Base-by-base conservation (phyloP, 2,329 filamentous ascomycete genomes). In the Xylariaceae sp. region DNA sequence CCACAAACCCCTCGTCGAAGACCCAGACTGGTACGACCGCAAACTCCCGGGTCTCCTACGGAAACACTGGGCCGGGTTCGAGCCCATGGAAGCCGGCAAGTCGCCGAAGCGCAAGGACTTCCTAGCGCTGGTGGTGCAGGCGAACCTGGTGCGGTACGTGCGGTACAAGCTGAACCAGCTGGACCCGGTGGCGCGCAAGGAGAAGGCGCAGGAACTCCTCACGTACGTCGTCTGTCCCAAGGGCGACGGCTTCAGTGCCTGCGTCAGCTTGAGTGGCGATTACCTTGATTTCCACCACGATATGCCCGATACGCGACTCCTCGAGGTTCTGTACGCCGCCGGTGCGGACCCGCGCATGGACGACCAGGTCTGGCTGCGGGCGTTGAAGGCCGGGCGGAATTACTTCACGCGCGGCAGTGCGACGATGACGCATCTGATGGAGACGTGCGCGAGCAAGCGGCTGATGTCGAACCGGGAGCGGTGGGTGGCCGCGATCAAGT, bases 201-300 rank as follows among this genome's bases (percentile, higher is more conserved):
- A 64, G 59, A 72, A 71, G 56, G 70, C 70, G 13, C 69, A 71
- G 42, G 71, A 72, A 55, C 65, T 72, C n/a, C 62, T 72, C 4
- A 57, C 64, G 2, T 69, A 68, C 50, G 67, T 67, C 5, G 67
- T 71, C 35, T 68, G 68, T 44, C 71, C 71, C 10, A 70, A 69
- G 54, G 69, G 66, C 18, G 70, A 71, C 8, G 70, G 70, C 1
- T 68, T 72, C 42, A 71, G 69, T 49, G 70, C 71, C 2, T 72
- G 71, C 23, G 69, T 68, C 7, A 64, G 66, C 18, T 62, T 72
- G n/a, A 69, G 67, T 37, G 71, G 71, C 9, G 70, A 72, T 51
- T 72, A 72, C 15, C 59, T 66, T 3, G 71, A 72, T 59, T 71
- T 72, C 51, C 71, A 72, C 58, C 70, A 71, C 62, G 71, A 72